phyloP scores from a whole-genome alignment of 164 flowering plant genomes.

The Stephania japonica region DNA sequence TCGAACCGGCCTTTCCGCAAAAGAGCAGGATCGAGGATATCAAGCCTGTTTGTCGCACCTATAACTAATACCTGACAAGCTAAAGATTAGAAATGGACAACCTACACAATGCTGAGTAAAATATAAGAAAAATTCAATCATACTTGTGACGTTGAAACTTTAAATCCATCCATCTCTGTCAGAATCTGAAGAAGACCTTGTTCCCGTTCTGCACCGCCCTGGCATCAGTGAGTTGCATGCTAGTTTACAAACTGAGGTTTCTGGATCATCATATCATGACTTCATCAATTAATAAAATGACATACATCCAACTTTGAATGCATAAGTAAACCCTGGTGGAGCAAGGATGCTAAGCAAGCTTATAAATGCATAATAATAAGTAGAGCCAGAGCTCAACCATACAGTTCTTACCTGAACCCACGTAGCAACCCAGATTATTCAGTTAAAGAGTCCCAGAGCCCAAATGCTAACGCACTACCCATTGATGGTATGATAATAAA shows the following conservation, averaged over 20 bases:
- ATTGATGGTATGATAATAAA: background rate
- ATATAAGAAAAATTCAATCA: background rate
- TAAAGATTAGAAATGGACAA: slow-evolving; percentile 20
- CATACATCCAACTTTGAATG: background rate
- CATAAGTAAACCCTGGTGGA: background rate
- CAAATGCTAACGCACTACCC: background rate
- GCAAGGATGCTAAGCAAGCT: background rate
- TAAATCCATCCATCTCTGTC: slow-evolving; percentile 98
- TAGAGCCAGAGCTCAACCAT: slow-evolving; percentile 3
- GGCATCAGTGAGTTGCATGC: slow-evolving; percentile 14
- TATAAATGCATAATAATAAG: background rate
- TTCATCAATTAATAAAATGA: background rate
- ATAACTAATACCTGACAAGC: slow-evolving; percentile 77
- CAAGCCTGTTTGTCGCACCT: slow-evolving; percentile 95
- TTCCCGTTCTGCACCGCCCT: slow-evolving; percentile 99
- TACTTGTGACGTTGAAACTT: slow-evolving; percentile 84
- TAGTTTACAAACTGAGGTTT: background rate
- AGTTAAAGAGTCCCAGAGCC: background rate
- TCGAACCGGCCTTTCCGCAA: slow-evolving; percentile 97
- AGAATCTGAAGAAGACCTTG: slow-evolving; percentile 95
- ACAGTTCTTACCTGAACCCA: background rate
- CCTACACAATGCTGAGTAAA: background rate
- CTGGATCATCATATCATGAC: background rate
- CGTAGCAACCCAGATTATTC: slow-evolving; percentile 1
- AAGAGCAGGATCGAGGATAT: slow-evolving; percentile 96